Evolutionary conservation across 1,139 yeast species (phyloP).

Genomic region (Magnusiomyces fungicola): DNA sequence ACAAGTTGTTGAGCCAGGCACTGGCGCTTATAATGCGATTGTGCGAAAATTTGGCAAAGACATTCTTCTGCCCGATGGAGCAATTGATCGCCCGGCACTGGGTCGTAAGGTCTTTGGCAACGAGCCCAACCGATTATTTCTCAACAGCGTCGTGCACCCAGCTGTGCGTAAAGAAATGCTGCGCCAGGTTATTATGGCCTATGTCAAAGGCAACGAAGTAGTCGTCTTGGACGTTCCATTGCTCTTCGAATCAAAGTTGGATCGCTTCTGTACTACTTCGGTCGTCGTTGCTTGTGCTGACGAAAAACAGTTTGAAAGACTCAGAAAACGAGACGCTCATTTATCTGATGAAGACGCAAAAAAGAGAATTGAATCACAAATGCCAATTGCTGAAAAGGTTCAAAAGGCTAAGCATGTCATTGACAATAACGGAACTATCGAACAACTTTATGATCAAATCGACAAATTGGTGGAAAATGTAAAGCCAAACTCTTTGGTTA

Average conservation of each 20-base stretch:
- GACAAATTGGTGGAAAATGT: constrained; percentile 41
- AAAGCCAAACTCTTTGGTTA: constrained; percentile 40
- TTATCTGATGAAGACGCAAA: constrained; percentile 59
- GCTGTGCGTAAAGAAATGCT: constrained; percentile 69
- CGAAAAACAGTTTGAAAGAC: constrained; percentile 53
- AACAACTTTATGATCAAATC: constrained; percentile 43
- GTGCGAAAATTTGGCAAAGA: constrained; percentile 51
- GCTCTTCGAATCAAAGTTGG: constrained; percentile 71
- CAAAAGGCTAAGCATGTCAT: constrained; percentile 58
- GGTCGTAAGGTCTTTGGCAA: constrained; percentile 77
- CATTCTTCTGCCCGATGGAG: constrained; percentile 42
- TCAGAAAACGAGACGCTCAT: constrained; percentile 60
- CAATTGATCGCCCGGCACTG: constrained; percentile 54
- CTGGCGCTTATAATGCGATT: constrained; percentile 58
- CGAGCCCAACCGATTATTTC: constrained; percentile 40
- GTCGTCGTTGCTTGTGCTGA: constrained; percentile 60
- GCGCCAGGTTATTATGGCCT: constrained; percentile 50
- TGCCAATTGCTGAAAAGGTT: constrained; percentile 54
- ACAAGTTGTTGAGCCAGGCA: constrained; percentile 77
- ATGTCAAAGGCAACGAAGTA: constrained; percentile 43
- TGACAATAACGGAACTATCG: constrained; percentile 51
- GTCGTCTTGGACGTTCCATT: constrained; percentile 87
- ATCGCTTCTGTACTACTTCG: constrained; percentile 62
- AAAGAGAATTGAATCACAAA: constrained; percentile 69
- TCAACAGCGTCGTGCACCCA: constrained; percentile 84